phyloP scores from a whole-genome alignment of 2,329 filamentous ascomycete species.

The Sporothrix brasiliensis region DNA sequence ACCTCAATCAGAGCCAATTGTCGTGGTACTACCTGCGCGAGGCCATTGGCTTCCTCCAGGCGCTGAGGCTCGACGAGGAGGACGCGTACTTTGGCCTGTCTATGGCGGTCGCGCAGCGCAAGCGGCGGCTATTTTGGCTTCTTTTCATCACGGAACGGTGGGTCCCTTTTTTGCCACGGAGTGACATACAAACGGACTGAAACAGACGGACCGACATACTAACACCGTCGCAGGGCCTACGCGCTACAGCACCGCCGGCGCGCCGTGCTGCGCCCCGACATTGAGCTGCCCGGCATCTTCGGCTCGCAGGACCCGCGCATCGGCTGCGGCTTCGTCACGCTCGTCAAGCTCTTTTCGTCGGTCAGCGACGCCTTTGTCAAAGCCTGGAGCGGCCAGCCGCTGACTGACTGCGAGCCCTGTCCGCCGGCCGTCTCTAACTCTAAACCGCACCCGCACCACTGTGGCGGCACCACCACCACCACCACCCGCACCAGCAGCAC shows the following conservation, averaged over 20 bases:
- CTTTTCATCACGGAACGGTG: background rate
- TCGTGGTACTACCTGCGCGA: background rate
- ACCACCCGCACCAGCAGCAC: background rate
- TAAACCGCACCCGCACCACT: no score
- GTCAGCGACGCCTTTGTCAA: background rate
- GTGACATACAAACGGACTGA: background rate
- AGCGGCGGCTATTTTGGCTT: background rate
- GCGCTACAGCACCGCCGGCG: background rate
- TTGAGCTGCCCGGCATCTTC: background rate
- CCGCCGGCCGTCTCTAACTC: no score
- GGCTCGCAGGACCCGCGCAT: background rate
- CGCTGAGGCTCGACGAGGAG: background rate
- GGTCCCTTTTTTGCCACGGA: background rate
- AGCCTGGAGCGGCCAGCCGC: background rate
- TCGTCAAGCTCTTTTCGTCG: background rate
- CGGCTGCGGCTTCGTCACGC: background rate
- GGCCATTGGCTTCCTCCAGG: background rate
- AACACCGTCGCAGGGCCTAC: background rate
- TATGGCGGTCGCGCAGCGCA: background rate
- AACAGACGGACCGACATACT: background rate
- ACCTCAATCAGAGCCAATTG: background rate
- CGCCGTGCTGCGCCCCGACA: background rate
- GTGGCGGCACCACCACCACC: no score
- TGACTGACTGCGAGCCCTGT: background rate
- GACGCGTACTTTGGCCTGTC: background rate